Evolutionary conservation across 2,329 filamentous ascomycete genomes (phyloP).

Genomic region (Claviceps sp.): DNA sequence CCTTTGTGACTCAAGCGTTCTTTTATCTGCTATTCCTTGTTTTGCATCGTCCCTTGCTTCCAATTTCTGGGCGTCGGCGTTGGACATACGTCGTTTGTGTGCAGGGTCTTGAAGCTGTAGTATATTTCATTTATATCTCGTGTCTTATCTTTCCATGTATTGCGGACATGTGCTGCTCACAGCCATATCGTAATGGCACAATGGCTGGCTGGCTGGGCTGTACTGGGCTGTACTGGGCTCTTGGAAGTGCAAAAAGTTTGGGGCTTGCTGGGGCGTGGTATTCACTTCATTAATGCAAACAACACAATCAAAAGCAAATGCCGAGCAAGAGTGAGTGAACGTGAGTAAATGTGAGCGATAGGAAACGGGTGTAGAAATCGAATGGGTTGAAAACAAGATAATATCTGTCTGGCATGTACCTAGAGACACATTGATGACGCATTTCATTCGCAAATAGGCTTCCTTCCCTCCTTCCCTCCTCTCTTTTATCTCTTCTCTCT

Average conservation of each 20-base stretch:
- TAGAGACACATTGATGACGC: too few relatives aligned
- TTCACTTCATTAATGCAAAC: not conserved
- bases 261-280: not conserved
- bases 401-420: too few relatives aligned
- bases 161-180: not conserved
- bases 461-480: not conserved
- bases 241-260: not conserved
- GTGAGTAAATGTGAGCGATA: not conserved
- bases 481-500: not conserved
- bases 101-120: not conserved
- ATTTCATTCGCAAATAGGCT: too few relatives aligned
- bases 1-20: not conserved
- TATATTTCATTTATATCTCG: too few relatives aligned
- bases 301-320: not conserved
- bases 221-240: not conserved
- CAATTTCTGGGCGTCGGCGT: slow-evolving; percentile 5
- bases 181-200: not conserved
- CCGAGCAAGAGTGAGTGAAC: not conserved
- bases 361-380: too few relatives aligned
- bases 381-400: not conserved
- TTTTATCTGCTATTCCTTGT: not conserved
- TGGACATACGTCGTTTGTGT: not conserved
- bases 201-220: not conserved
- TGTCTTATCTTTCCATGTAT: not conserved
- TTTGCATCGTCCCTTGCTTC: not conserved